A percentile compares a stretch with the other conserved stretches of the same genome.
Evolutionary conservation across 805 yeast genomes (phyloP).

Genomic region (Sungouiozyma ichnusensis): DNA sequence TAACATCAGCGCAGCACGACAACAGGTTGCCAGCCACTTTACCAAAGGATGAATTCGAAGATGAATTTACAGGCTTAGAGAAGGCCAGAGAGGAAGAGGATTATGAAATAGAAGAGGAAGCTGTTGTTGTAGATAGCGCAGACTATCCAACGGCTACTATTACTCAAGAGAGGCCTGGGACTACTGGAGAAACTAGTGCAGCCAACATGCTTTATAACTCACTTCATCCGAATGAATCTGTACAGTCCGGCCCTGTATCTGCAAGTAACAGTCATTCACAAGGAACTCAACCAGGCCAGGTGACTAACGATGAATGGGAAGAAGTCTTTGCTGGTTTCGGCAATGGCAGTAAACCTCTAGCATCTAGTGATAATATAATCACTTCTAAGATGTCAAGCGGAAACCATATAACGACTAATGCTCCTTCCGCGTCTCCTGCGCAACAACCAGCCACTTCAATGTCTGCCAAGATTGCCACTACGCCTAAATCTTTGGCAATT

Average conservation of each 20-base stretch:
- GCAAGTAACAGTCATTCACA: slow-evolving; percentile 1
- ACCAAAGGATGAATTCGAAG: slow-evolving; percentile 28
- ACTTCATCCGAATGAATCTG: too few species aligned
- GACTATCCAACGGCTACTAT: neutral
- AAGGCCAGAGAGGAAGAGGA: slow-evolving; percentile 33
- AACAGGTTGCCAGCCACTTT: slow-evolving; percentile 5
- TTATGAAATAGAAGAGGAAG: slow-evolving; percentile 12
- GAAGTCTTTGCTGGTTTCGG: slow-evolving; percentile 86
- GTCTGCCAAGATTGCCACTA: slow-evolving; percentile 25
- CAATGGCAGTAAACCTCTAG: slow-evolving; percentile 25
- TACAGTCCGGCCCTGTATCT: neutral
- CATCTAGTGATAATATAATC: slow-evolving; percentile 4
- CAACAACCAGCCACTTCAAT: slow-evolving; percentile 8
- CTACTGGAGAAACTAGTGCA: too few species aligned
- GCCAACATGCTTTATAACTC: too few species aligned
- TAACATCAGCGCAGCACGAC: slow-evolving; percentile 14
- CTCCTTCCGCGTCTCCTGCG: neutral
- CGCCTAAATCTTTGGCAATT: slow-evolving; percentile 47
- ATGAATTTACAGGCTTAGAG: slow-evolving; percentile 36
- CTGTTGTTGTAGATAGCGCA: neutral
- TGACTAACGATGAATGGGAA: slow-evolving; percentile 77
- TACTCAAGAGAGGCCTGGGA: neutral
- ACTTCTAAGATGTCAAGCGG: too few species aligned
- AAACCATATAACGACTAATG: slow-evolving; percentile 1
- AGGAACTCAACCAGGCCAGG: slow-evolving; percentile 6